A percentile compares a stretch with the other conserved stretches of the same genome.
Evolutionary conservation across 1,139 yeast genomes (phyloP).

Genomic region (Candida tetrigidarum): DNA sequence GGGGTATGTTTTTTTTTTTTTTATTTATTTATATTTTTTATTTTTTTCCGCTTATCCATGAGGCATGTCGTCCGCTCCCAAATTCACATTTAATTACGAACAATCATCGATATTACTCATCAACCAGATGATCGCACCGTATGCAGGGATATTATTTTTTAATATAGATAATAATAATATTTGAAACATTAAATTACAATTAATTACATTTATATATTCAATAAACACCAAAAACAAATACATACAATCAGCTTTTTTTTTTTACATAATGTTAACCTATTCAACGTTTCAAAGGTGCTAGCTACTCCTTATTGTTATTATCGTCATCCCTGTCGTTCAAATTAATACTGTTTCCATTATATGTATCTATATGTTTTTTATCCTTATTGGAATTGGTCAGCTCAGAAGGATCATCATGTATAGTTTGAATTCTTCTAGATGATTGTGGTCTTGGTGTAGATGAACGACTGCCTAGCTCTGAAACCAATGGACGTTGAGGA

Average conservation of each 20-base stretch:
- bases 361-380: constrained; percentile 17
- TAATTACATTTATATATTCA: neutral
- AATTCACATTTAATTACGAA: neutral
- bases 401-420: constrained; percentile 18
- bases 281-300: neutral
- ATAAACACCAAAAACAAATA: neutral
- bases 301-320: constrained; percentile 6
- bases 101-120: too few species aligned
- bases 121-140: too few species aligned
- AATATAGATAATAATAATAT: too few species aligned
- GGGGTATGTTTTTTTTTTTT: neutral
- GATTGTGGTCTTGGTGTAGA: constrained; percentile 24
- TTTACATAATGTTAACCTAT: neutral
- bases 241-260: neutral
- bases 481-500: constrained; percentile 10
- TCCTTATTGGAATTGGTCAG: constrained; percentile 8
- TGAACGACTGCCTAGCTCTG: constrained; percentile 19
- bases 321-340: constrained; percentile 22
- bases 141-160: too few species aligned
- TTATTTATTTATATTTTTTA: neutral
- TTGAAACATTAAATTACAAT: too few species aligned
- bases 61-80: neutral
- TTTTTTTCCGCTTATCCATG: neutral
- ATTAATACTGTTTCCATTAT: constrained; percentile 27
- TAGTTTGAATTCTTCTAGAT: constrained; percentile 27